phyloP scores from a whole-genome alignment of 495 filamentous ascomycete genomes.

The Parmelia sp. region DNA sequence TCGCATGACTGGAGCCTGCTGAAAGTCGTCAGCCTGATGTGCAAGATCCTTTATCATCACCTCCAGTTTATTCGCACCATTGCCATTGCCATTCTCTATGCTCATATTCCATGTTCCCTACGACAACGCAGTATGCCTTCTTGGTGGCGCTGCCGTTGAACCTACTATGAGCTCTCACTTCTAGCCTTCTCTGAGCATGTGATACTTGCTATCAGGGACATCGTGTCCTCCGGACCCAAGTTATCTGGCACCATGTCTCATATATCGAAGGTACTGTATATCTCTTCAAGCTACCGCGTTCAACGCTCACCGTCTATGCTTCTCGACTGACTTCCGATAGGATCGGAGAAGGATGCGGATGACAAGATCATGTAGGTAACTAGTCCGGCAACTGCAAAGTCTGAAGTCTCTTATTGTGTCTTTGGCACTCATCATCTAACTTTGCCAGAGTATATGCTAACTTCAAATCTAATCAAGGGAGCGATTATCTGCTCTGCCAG shows the following conservation, averaged over 20 bases:
- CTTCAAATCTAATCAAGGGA: not conserved
- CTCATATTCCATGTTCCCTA: no score
- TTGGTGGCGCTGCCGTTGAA: no score
- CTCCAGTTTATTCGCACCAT: no score
- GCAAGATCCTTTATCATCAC: no score
- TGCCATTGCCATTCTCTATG: no score
- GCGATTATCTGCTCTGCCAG: conserved; percentile 12
- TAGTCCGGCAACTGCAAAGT: not conserved
- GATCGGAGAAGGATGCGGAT: not conserved
- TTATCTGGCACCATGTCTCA: not conserved
- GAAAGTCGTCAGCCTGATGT: no score
- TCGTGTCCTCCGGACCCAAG: not conserved
- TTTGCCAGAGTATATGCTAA: not conserved
- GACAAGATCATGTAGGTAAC: not conserved
- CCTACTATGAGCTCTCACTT: no score
- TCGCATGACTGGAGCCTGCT: no score
- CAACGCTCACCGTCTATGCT: not conserved
- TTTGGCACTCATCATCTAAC: not conserved
- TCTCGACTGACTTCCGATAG: not conserved
- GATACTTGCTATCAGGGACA: not conserved
- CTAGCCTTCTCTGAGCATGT: not conserved
- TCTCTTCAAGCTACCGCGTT: not conserved
- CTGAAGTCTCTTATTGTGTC: not conserved
- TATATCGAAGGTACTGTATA: not conserved
- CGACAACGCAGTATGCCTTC: no score